These are phyloP conservation scores for Penicillium sp. DNA, from an alignment of 2,329 filamentous ascomycete species.

Conservation along the genomic window DNA sequence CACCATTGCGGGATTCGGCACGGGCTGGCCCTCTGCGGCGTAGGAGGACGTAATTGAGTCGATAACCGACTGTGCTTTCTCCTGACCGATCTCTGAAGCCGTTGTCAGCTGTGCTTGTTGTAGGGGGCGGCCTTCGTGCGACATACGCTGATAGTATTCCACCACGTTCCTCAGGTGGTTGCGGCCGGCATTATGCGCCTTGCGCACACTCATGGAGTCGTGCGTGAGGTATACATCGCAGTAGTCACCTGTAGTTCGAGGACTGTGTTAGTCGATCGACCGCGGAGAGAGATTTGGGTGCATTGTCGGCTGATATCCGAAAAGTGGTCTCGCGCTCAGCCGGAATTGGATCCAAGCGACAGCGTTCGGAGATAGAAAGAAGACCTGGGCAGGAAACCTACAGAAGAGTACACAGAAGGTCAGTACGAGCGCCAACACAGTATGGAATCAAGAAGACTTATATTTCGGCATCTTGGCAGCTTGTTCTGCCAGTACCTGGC, in stretches of 20 bases:
- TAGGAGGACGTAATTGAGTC: conserved; percentile 97
- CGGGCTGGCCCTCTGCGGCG: conserved; percentile 84
- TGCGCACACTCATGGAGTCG: conserved; percentile 99
- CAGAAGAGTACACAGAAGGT: conserved; percentile 64
- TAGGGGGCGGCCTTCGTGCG: background rate
- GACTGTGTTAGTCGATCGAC: conserved; percentile 8
- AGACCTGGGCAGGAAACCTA: conserved; percentile 41
- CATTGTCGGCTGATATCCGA: background rate
- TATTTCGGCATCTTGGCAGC: conserved; percentile 76
- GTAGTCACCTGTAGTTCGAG: conserved; percentile 66
- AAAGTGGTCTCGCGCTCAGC: background rate
- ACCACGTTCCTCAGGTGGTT: conserved; percentile 98
- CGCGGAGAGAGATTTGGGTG: background rate
- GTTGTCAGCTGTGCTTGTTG: background rate
- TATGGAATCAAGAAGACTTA: conserved; percentile 50
- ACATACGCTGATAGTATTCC: conserved; percentile 89
- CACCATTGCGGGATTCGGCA: conserved; percentile 80
- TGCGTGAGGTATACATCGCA: conserved; percentile 99
- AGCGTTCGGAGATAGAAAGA: background rate
- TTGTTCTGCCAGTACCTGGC: conserved; percentile 18
- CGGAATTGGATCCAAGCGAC: background rate
- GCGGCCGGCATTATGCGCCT: conserved; percentile 93
- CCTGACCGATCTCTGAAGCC: conserved; percentile 87
- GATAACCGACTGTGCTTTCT: conserved; percentile 97
- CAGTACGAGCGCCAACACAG: conserved; percentile 29